Evolutionary conservation across 345 rosid species (phyloP).

Genomic region (Excoecaria agallocha): DNA sequence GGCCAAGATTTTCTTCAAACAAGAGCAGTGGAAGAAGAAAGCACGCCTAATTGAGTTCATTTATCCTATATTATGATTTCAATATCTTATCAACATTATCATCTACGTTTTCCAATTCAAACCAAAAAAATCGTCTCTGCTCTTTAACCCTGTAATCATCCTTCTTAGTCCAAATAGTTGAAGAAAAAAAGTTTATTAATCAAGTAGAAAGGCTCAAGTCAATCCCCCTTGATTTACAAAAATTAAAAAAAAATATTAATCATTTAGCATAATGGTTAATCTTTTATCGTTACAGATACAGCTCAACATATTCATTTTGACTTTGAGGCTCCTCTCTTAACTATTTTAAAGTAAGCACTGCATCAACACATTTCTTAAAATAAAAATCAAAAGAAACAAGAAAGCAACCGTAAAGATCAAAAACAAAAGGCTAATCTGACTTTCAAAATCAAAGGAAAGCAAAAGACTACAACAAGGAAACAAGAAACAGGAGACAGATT

Average conservation of each 20-base stretch:
- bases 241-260: background rate
- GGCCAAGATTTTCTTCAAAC: conserved; percentile 2
- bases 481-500: too few species aligned
- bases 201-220: conserved; percentile 18
- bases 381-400: too few species aligned
- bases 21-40: background rate
- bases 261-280: background rate
- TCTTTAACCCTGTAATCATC: background rate
- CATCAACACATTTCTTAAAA: background rate
- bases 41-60: background rate
- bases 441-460: too few species aligned
- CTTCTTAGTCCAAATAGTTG: background rate
- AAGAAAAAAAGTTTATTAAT: background rate
- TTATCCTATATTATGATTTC: background rate
- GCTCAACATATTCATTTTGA: conserved; percentile 11
- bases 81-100: background rate
- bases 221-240: conserved; percentile 19
- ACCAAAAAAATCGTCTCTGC: background rate
- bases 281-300: conserved; percentile 12
- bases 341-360: background rate
- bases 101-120: background rate
- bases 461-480: too few species aligned
- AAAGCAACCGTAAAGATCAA: too few species aligned
- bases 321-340: background rate
- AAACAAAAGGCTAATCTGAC: too few species aligned